phyloP scores from a whole-genome alignment of 2,329 filamentous ascomycete genomes.

The Polychaeton citri region DNA sequence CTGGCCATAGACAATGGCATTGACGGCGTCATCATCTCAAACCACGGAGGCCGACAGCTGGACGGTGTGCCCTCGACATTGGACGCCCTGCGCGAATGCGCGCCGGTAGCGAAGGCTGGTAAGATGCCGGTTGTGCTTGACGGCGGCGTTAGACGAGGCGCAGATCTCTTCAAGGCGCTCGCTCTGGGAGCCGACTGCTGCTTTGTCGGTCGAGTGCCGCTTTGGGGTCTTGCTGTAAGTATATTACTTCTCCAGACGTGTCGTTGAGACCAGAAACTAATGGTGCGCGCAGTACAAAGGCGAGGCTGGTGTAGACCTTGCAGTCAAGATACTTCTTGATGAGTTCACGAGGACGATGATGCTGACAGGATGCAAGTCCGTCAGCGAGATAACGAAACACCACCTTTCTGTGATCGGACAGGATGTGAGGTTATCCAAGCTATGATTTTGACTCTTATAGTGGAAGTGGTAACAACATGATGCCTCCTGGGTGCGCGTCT shows the following conservation, averaged over 20 bases:
- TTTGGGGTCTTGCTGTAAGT: constrained; percentile 7
- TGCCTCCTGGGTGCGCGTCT: too few species aligned
- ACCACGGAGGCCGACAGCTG: constrained; percentile 40
- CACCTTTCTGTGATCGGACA: too few species aligned
- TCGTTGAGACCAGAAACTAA: not conserved
- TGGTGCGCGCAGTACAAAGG: constrained; percentile 21
- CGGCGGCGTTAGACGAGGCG: constrained; percentile 39
- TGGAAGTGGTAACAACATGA: too few species aligned
- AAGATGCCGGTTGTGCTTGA: constrained; percentile 46
- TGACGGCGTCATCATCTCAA: constrained; percentile 14
- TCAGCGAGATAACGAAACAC: constrained; percentile 4
- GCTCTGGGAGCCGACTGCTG: constrained; percentile 26
- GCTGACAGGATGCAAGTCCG: constrained; percentile 3
- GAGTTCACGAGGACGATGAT: constrained; percentile 5
- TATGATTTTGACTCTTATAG: too few species aligned
- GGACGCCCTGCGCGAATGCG: constrained; percentile 24
- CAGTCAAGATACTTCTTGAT: constrained; percentile 5
- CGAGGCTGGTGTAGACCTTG: constrained; percentile 13
- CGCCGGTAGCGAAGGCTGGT: constrained; percentile 33
- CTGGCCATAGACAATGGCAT: constrained; percentile 3
- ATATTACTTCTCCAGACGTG: not conserved
- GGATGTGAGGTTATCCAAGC: too few species aligned
- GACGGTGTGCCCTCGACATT: constrained; percentile 37
- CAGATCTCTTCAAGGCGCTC: constrained; percentile 44
- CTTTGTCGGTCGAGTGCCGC: constrained; percentile 4